Evolutionary conservation across 176 grass and related monocot species (phyloP), one percentile per base, ranked within the genome.

Genomic region (Puya raimondii): DNA sequence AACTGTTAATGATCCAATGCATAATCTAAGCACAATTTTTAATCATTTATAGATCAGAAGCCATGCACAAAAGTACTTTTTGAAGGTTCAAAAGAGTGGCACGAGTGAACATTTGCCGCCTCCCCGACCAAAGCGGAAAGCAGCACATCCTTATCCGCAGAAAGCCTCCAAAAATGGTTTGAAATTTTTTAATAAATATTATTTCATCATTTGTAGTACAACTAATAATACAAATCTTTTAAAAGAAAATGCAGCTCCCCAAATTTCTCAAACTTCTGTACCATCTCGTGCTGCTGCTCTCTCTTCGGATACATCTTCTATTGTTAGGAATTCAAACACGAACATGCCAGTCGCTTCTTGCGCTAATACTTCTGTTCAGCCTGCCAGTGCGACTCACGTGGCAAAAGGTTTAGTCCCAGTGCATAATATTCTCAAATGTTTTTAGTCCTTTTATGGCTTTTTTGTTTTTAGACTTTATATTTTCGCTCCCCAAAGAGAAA

Each of bases 61-160:
- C 51, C 95, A 99, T 80, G 95, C 95, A 42, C 95, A 99, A 22
- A 99, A 99, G 52, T 99, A 99, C 64, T 99, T 93, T 69, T 47
- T 93, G 54, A 99, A 99, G 75, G 87, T 91, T 82, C 82, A 94
- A 71, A 99, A 94, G 66, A 94, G 77, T 68, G 94, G 94, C 53
- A 79, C 80, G 18, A 81, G 83, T 4, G 89, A 99, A 69, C 95
- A 99, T 82, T 74, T 99, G 63, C 95, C 95, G n/a, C 95, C 95
- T 64, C 95, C 95, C 29, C 82, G 95, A 12, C 95, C 95, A 42
- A 99, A 99, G 83, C 78, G 90, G 29, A 99, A 94, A 79, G 95
- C 95, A 59, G 82, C 90, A 17, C 90, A 99, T 86, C 90, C 95
- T 78, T 99, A 99, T 76, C 95, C 95, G 47, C 95, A 99, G 54